Base-by-base conservation (phyloP, 2,329 filamentous ascomycete genomes). In the Magnaporthiopsis rhizophila region DNA sequence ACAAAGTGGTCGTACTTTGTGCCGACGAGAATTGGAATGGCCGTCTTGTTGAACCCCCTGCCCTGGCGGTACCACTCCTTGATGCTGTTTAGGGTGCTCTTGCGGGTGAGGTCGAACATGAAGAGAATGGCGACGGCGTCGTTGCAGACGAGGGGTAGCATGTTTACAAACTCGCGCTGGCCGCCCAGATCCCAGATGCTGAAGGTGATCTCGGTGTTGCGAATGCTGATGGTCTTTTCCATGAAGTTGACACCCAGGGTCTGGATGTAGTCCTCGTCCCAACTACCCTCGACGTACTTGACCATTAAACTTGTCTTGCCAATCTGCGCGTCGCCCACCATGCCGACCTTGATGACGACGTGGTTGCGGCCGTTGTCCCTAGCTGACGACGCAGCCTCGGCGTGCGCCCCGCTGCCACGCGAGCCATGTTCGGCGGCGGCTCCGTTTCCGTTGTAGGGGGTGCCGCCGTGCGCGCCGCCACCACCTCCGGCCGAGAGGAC, bases 1-100 rank as follows among this genome's bases (percentile, higher is more conserved):
- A 99, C 94, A 79, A 99, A 99, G 74, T 98, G 95, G 73, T 99
- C 95, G 76, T 98, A 99, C 77, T 99, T 99, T 50, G 95, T 99
- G 66, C 95, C 95, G 24, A 99, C 91, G 30, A 99, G 79, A 73
- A 99, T 97, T 0, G 95, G 95, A 69, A 99, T 99, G n/a, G 95
- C 95, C 18, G 95, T 99, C 83, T 99, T 99, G 83, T 99, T 99
- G 83, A 99, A 99, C 30, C 95, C 95, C 68, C 95, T 86, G 61
- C 95, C 95, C 78, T 99, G 95, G 64, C 95, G 86, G 75, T 99
- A 99, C 95, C 95, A 99, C 76, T 99, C 95, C 81, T 99, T 99
- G 82, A 99, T 98, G 72, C 92, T 97, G 80, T 99, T 99, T 70
- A 99, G 82, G 0, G 95, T 99, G 79, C 93, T 97, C 83, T 99